Percentiles rank a stretch among this genome's conserved stretches.
Conservation (phyloP, 2,329 filamentous ascomycete species). For the Fusarium floridanum region DNA sequence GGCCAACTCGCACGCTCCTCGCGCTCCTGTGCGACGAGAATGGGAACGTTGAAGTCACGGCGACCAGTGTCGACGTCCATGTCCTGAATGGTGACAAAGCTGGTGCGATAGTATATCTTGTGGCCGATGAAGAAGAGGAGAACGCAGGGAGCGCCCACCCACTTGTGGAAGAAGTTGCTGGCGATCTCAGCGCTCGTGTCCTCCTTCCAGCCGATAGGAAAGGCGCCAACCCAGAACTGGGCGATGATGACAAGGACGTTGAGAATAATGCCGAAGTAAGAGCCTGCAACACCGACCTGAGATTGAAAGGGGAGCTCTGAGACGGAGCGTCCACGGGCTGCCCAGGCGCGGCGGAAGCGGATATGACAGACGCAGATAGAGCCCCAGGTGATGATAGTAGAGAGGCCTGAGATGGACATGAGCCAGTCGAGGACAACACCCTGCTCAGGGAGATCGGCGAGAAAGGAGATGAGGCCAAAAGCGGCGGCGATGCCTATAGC, state of each 20-base stretch:
- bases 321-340: conserved; percentile 74
- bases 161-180: conserved; percentile 79
- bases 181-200: conserved; percentile 62
- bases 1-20: conserved; percentile 81
- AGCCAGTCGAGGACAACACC: conserved; percentile 82
- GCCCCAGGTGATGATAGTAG: conserved; percentile 82
- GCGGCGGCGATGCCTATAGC: conserved; percentile 76
- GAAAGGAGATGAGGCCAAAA: conserved; percentile 82
- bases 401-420: conserved; percentile 78
- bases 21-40: conserved; percentile 82
- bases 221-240: conserved; percentile 90
- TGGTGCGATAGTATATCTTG: conserved; percentile 80
- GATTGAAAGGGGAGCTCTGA: conserved; percentile 85
- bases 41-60: conserved; percentile 84
- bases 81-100: conserved; percentile 74
- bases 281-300: conserved; percentile 83
- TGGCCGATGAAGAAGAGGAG: conserved; percentile 77
- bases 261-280: conserved; percentile 82
- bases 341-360: conserved; percentile 89
- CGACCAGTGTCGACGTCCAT: conserved; percentile 92
- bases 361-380: conserved; percentile 93
- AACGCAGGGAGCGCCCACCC: conserved; percentile 78
- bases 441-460: conserved; percentile 74
- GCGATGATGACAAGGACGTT: conserved; percentile 82
- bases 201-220: conserved; percentile 72